Base-by-base conservation (phyloP, 176 grass and related monocot genomes). In the Eleusine coracana region DNA sequence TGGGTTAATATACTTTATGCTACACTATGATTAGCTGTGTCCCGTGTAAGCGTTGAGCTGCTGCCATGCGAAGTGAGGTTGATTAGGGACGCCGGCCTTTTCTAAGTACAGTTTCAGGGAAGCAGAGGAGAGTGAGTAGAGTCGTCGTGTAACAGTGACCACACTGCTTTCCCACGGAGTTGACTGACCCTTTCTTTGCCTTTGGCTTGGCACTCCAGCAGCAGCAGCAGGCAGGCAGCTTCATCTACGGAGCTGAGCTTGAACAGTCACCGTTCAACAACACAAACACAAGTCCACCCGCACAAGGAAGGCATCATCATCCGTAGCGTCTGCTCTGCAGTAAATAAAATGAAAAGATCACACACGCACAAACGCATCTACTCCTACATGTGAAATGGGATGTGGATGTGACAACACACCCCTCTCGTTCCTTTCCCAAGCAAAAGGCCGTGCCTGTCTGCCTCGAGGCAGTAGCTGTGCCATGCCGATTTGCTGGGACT, bases 351-450 rank as follows among this genome's bases (percentile, higher is more conserved):
- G 9, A 5, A 10, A 9, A 38, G 54, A 46, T 46, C 44, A 44
- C 41, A 11, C 44, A 46, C 44, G 8, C 44, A 46, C 44, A 46
- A 46, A 11, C 44, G 44, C 44, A 46, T 46, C 44, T 46, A 11
- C 42, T 45, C n/a, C n/a, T n/a, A n/a, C n/a, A 34, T 2, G 2
- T 34, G 44, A 46, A 46, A 46, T n/a, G 38, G 39, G 27, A 1
- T 80, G 44, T 54, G 50, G 84, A 87, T 56, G 86, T 46, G 86
- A 83, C 86, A 18, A 21, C 7, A 73, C 80, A 4, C 29, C 11
- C 11, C 31, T 36, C 46, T n/a, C 37, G 74, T 49, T 73, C 80
- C 74, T 83, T 83, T 59, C 74, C 86, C 37, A 83, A 66, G 87
- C 76, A 38, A 31, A 58, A n/a, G 11, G 72, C 52, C 76, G 50